Evolutionary conservation across 305 asterid genomes (phyloP), one percentile per base, ranked within the genome.

Genomic region (Petunia hybrid): DNA sequence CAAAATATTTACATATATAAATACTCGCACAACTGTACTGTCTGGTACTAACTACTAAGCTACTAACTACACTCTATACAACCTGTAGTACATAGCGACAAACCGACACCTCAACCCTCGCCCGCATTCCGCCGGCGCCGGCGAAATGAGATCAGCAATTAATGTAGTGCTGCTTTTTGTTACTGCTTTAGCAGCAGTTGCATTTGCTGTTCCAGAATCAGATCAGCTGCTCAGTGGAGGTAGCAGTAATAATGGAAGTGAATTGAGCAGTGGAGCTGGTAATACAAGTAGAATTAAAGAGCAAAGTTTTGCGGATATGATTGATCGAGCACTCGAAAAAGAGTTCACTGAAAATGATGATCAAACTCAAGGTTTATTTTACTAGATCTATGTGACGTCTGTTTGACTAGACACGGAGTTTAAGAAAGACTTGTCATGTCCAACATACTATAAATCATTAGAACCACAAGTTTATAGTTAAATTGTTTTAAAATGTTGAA

Each of bases 301-400:
- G 87, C 93, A 90, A 35, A 95, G 95, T 5, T 92, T 96, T 61
- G 98, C 99, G 69, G 98, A 91, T 81, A 94, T 96, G 93, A 93
- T 94, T 80, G 98, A 93, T 92, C 97, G 95, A 74, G 99, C 99
- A 42, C 90, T 96, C 31, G 95, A 92, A 85, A 94, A 94, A 87
- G 99, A 96, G 87, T 96, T 96, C 84, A 87, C 92, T 65, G 99
- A 96, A 88, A 94, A 85, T 83, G 98, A 85, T 83, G 98, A 94
- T 88, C 97, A 87, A 85, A 90, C 80, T 55, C 90, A 93, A 93
- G 98, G 98, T 96, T 83, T 13, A 4, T 77, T 46, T 84, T 48
- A 31, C 67, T 83, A 84, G 94, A 95, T 92, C 97, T 89, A 22
- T 22, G 31, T 22, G 31, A 22, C 31, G 31, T 22, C 31, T 22